Conservation (phyloP, 352 stramenopile species). For the Pythium biforme region DNA sequence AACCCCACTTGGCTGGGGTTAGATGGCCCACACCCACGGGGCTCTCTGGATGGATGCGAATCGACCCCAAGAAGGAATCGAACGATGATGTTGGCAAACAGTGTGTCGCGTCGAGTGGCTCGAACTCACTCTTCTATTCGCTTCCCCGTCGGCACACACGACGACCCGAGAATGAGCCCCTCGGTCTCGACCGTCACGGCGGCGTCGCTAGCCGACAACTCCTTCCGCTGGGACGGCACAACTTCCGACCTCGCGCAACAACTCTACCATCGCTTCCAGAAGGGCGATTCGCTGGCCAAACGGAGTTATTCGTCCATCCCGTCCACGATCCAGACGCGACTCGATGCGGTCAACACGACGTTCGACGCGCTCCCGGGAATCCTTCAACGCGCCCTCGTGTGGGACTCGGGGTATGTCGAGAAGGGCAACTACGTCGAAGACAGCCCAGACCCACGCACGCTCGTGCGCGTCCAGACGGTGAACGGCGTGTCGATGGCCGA, state of each 20-base stretch:
- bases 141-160: no score
- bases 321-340: background rate
- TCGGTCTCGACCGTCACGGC: no score
- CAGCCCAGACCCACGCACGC: no score
- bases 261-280: background rate
- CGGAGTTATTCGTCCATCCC: background rate
- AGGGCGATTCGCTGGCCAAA: background rate
- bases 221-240: background rate
- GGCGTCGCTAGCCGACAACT: no score
- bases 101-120: no score
- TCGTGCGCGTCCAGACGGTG: conserved; percentile 1
- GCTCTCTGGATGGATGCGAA: no score
- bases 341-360: background rate
- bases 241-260: background rate
- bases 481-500: conserved; percentile 33
- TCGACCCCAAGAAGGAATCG: no score
- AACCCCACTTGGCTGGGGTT: no score
- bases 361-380: conserved; percentile 13
- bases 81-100: no score
- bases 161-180: no score
- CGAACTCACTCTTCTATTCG: no score
- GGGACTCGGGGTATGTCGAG: conserved; percentile 35
- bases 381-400: conserved; percentile 34
- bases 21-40: no score
- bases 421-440: background rate